Conservation (phyloP, 495 filamentous ascomycete genomes). For the Aspergillus saccharolyticus region DNA sequence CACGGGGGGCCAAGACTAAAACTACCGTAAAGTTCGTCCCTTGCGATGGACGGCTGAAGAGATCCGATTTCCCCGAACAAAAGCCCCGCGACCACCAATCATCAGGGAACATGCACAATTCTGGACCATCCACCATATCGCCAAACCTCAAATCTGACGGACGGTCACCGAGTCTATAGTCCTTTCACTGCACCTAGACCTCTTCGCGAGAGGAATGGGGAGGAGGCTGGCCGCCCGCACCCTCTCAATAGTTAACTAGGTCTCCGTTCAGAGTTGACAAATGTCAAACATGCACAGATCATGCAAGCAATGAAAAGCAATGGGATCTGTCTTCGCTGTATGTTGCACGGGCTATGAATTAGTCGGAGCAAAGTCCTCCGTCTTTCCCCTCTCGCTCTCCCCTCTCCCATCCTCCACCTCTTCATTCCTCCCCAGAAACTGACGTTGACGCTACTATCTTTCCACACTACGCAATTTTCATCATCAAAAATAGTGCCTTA, state of each 20-base stretch:
- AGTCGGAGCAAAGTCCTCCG: not conserved
- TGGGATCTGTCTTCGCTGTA: too few species aligned
- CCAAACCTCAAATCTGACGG: too few species aligned
- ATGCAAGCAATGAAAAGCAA: too few species aligned
- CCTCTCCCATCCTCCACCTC: not conserved
- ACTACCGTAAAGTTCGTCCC: not conserved
- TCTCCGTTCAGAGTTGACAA: too few species aligned
- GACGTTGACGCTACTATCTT: not conserved
- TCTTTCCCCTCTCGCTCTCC: not conserved
- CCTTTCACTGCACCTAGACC: too few species aligned
- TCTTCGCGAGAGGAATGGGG: too few species aligned
- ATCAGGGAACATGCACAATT: too few species aligned
- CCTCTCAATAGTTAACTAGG: not conserved
- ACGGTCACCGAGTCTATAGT: too few species aligned
- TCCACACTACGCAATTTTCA: not conserved
- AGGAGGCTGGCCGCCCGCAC: not conserved
- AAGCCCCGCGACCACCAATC: not conserved
- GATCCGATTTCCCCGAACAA: not conserved
- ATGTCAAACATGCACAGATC: too few species aligned
- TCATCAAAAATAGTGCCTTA: not conserved
- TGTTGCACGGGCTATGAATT: not conserved
- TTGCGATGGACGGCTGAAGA: not conserved
- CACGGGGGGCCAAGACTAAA: not conserved
- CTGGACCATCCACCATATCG: too few species aligned
- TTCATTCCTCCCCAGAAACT: not conserved